Base-by-base conservation (phyloP, 2,329 filamentous ascomycete species). In the Diplodia intermedia region DNA sequence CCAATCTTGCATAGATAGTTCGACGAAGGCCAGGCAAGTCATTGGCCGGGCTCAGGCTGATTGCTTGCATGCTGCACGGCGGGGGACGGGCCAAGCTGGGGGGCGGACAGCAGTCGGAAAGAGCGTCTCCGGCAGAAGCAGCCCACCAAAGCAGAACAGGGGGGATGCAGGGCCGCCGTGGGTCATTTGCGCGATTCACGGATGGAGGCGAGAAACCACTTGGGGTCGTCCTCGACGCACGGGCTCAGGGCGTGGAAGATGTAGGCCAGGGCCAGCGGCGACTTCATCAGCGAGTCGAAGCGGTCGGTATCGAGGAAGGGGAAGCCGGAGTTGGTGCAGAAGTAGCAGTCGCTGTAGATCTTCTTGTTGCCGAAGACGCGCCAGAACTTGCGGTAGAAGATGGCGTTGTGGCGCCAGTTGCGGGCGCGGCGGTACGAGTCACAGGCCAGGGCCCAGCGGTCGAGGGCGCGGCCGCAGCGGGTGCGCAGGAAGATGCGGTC, bases 361-460 rank as follows among this genome's bases (percentile, higher is more conserved):
- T 43, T 56, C 40, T 57, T 65, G 52, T 50, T 49, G 14, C 66
- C 66, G 43, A 65, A 68, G 38, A 65, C 60, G 12, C 66, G 36
- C 66, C 66, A 68, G 54, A 68, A 68, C 57, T 68, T 68, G 49
- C 60, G 52, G 66, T 68, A 68, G 38, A 68, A 68, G 57, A 56
- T 68, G 57, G 57, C 57, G 57, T 63, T 65, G 50, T 38, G 40
- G 12, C 66, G 66, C 66, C 66, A 68, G 60, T 63, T 68, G 36
- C 40, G 50, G 50, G 60, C 52, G 23, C 50, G 61, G 50, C 66
- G 66, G 33, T 68, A 68, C 33, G 57, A 65, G 57, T 65, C 66
- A 50, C 36, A 18, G 33, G 66, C 12, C 50, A 68, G 40, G 40
- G 36, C 23, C 52, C 54, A 65, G 23, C 38, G 23, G 36, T 50